Conservation (phyloP, 1,284 basidiomycete genomes). For the Leucoagaricus sp. region DNA sequence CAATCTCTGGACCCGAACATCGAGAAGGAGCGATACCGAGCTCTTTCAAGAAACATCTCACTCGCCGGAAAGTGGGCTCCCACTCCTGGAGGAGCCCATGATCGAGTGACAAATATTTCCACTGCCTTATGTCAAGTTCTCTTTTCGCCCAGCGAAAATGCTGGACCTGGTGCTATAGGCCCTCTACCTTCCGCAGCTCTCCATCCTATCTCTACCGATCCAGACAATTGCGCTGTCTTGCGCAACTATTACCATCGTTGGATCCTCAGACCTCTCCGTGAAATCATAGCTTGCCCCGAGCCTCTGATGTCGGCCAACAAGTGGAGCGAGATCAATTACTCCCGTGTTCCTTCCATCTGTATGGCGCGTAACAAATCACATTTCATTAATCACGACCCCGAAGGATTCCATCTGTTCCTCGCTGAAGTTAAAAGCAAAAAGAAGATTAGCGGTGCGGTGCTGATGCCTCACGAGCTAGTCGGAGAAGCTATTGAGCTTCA, state of each 20-base stretch:
- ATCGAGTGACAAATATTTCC: conserved; percentile 61
- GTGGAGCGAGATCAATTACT: conserved; percentile 58
- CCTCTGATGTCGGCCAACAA: conserved; percentile 59
- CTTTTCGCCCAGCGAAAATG: conserved; percentile 24
- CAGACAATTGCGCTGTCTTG: conserved; percentile 34
- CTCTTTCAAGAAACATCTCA: conserved; percentile 37
- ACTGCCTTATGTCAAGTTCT: conserved; percentile 61
- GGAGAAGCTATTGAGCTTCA: conserved; percentile 33
- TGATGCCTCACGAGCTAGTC: conserved; percentile 60
- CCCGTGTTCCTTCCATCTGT: conserved; percentile 55
- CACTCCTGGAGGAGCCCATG: conserved; percentile 56
- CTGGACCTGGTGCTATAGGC: background rate
- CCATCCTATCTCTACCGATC: conserved; percentile 23
- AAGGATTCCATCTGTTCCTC: conserved; percentile 59
- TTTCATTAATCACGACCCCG: conserved; percentile 59
- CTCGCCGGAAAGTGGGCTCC: conserved; percentile 74
- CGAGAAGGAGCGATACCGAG: conserved; percentile 1
- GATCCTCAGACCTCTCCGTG: conserved; percentile 57
- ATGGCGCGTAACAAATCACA: conserved; percentile 56
- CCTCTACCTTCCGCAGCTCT: conserved; percentile 31
- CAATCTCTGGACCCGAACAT: conserved; percentile 33
- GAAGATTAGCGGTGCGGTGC: conserved; percentile 59
- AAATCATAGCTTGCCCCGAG: conserved; percentile 50
- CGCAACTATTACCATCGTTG: conserved; percentile 56
- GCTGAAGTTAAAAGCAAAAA: conserved; percentile 54